These are phyloP conservation scores for Bathelium albidoporum DNA, from an alignment of 495 filamentous ascomycete species.

Conservation along the genomic window DNA sequence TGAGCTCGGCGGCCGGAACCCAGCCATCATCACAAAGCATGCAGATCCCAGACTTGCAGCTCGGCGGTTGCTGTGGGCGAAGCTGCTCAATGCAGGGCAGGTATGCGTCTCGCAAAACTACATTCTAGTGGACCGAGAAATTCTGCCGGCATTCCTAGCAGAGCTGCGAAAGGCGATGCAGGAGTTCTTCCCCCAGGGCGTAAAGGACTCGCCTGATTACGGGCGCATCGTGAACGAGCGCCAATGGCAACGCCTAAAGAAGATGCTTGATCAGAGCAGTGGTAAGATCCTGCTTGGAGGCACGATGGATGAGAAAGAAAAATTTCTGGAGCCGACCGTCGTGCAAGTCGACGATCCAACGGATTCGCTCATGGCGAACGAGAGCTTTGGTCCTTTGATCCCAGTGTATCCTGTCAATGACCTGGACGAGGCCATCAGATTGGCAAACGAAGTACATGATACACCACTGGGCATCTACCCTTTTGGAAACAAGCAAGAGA, in stretches of 20 bases:
- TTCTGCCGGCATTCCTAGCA: conserved; percentile 61
- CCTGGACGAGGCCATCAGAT: conserved; percentile 69
- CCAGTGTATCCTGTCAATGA: conserved; percentile 63
- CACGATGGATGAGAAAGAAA: conserved; percentile 62
- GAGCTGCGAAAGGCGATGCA: conserved; percentile 60
- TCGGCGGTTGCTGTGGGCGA: conserved; percentile 76
- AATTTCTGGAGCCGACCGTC: conserved; percentile 78
- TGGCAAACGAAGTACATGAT: conserved; percentile 63
- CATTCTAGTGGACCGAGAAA: conserved; percentile 63
- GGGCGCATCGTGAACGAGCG: conserved; percentile 65
- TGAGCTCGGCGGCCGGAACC: conserved; percentile 86
- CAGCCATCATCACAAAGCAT: conserved; percentile 75
- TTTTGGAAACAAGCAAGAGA: conserved; percentile 71
- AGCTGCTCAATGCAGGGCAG: conserved; percentile 75
- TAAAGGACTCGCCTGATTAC: conserved; percentile 63
- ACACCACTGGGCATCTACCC: conserved; percentile 76
- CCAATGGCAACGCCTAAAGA: conserved; percentile 76
- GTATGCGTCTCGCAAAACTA: conserved; percentile 87
- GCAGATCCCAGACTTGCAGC: conserved; percentile 75
- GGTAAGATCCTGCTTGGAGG: conserved; percentile 84
- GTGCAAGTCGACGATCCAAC: conserved; percentile 62
- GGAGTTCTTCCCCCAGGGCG: conserved; percentile 78
- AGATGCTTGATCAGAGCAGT: conserved; percentile 68
- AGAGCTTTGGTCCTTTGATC: conserved; percentile 85
- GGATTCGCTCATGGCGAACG: conserved; percentile 67